These are phyloP conservation scores for Phylloboletellus chloephorus DNA, from an alignment of 1,284 basidiomycete genomes.

Conservation along the genomic window DNA sequence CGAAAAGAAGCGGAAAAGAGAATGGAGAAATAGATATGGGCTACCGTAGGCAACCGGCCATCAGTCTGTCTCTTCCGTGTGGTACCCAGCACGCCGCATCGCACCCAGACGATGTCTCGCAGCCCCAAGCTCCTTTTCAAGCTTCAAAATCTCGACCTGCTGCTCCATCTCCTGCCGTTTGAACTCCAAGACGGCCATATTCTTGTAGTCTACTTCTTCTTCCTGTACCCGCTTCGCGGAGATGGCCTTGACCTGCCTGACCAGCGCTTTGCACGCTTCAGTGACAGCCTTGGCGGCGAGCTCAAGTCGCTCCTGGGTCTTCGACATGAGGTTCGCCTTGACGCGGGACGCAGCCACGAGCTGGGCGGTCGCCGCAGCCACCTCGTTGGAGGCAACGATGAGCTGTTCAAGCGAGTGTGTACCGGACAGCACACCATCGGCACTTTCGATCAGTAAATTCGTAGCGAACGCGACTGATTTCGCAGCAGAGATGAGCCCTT, in stretches of 20 bases:
- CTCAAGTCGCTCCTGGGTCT: conserved; percentile 95
- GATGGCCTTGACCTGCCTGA: conserved; percentile 94
- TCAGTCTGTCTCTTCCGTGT: conserved; percentile 73
- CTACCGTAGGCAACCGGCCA: background rate
- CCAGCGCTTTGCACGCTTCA: conserved; percentile 96
- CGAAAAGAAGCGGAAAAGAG: background rate
- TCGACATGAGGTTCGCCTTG: conserved; percentile 97
- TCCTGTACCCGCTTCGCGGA: conserved; percentile 80
- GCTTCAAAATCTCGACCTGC: conserved; percentile 93
- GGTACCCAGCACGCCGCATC: conserved; percentile 89
- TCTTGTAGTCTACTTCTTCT: conserved; percentile 85
- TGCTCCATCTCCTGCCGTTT: conserved; percentile 99
- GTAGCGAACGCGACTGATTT: conserved; percentile 98
- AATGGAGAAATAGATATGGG: background rate
- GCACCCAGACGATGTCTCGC: conserved; percentile 81
- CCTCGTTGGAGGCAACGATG: conserved; percentile 98
- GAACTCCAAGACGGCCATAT: conserved; percentile 93
- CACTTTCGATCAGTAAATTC: conserved; percentile 93
- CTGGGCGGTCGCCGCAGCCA: conserved; percentile 94
- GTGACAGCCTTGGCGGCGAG: conserved; percentile 97
- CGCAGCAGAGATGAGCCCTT: conserved; percentile 96
- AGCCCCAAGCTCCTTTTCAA: conserved; percentile 93
- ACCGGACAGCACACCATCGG: conserved; percentile 95
- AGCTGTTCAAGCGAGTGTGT: conserved; percentile 97
- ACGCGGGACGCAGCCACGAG: conserved; percentile 97